Percentiles rank a stretch among this genome's conserved stretches.
Evolutionary conservation across 2,329 filamentous ascomycete species (phyloP).

Genomic region (Trichophyton simii): DNA sequence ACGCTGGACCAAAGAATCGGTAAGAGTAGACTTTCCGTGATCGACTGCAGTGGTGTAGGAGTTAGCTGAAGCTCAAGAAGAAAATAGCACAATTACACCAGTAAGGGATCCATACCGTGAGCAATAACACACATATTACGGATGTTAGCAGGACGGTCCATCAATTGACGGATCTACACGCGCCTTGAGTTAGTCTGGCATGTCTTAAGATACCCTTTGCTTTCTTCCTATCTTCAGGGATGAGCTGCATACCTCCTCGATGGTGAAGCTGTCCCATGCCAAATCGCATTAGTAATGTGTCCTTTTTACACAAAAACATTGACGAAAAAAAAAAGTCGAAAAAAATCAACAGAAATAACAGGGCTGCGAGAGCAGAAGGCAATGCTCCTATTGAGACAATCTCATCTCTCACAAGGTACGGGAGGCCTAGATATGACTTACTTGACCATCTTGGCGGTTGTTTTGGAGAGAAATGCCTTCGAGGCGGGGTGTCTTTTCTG

Average conservation of each 20-base stretch:
- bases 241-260: slow-evolving; percentile 59
- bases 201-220: neutral
- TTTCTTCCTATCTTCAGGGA: neutral
- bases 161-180: slow-evolving; percentile 34
- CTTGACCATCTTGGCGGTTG: slow-evolving; percentile 98
- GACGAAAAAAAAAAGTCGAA: too few species aligned
- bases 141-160: slow-evolving; percentile 48
- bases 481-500: slow-evolving; percentile 27
- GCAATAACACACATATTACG: slow-evolving; percentile 99
- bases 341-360: neutral
- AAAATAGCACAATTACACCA: neutral
- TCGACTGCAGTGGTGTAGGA: slow-evolving; percentile 49
- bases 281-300: slow-evolving; percentile 1
- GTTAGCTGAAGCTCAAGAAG: neutral
- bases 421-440: slow-evolving; percentile 46
- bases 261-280: slow-evolving; percentile 65
- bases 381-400: neutral
- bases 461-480: slow-evolving; percentile 25
- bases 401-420: neutral
- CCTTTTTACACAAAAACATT: neutral
- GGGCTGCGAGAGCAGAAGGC: neutral
- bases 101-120: slow-evolving; percentile 50
- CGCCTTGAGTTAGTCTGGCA: neutral
- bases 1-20: slow-evolving; percentile 97
- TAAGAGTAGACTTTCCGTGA: slow-evolving; percentile 99